Base-by-base conservation (phyloP, 2,329 filamentous ascomycete genomes). In the Zasmidium angulare region DNA sequence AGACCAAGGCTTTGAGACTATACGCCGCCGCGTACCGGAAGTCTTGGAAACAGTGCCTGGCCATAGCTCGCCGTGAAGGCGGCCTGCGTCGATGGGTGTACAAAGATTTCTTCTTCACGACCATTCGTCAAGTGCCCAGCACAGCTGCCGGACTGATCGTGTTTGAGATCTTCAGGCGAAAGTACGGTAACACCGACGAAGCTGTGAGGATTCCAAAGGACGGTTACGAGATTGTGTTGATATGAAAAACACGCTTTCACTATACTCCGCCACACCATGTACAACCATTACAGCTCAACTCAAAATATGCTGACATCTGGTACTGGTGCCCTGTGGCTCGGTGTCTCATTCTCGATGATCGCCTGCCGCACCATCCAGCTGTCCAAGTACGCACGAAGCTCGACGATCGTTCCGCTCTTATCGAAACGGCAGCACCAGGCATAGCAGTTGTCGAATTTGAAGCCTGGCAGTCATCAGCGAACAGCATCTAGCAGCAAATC, bases 91-190 rank as follows among this genome's bases (percentile, higher is more conserved):
- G 76, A 14, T 92, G 88, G 83, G 74, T 92, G 4, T 93, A 89
- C 69, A 79, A 84, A 3, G 88, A 86, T 12, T 91, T 92, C 71
- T 86, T 88, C 81, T 84, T 84, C 82, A 87, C 83, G 55, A 89
- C 89, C 0, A 82, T 91, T 54, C 79, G 87, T 3, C 89, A 91
- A 74, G 87, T 90, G 1, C 89, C 89, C 0, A 90, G 88, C 70
- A 92, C 89, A 1, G 89, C 86, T 60, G 89, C 89, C 0, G 89
- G 89, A 0, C 72, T 93, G 60, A 90, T 93, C 65, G 89, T 91
- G 20, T 93, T 93, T 71, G 89, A 93, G 75, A 71, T 93, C 48
- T 85, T 91, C 40, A 79, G 89, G 58, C 79, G 89, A 36, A 90
- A 90, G 74, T 92, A 91, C 66, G 87, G 86, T 1, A 79, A 84